These are phyloP conservation scores for Saccharomycopsis sp. DNA, from an alignment of 805 yeast species.

Conservation along the genomic window DNA sequence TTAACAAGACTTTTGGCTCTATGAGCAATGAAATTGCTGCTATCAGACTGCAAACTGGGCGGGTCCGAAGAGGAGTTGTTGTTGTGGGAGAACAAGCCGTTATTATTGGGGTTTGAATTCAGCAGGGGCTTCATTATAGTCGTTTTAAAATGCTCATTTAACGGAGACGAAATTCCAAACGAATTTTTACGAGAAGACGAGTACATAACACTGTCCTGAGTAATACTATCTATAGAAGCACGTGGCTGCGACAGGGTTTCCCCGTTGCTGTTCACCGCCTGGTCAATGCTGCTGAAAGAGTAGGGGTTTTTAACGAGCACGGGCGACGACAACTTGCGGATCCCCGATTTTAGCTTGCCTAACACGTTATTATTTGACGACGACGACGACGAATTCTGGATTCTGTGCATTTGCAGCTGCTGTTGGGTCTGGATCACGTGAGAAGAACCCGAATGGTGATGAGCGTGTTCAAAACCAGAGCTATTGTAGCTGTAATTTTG, in stretches of 20 bases:
- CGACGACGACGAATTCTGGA: constrained; percentile 11
- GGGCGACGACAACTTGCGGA: constrained; percentile 10
- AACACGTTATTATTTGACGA: constrained; percentile 7
- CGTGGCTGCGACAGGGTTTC: not conserved
- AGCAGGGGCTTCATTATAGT: not conserved
- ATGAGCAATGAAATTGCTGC: not conserved
- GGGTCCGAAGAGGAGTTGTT: not conserved
- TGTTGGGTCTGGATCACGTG: not conserved
- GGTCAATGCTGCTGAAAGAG: not conserved
- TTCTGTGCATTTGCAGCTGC: too few relatives aligned
- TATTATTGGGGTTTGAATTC: not conserved
- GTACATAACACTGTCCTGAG: not conserved
- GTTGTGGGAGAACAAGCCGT: too few relatives aligned
- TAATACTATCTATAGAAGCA: not conserved
- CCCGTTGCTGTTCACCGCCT: not conserved
- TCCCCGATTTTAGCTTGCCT: constrained; percentile 13
- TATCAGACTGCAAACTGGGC: too few relatives aligned
- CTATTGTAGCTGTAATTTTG: not conserved
- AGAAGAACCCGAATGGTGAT: not conserved
- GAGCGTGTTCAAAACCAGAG: not conserved
- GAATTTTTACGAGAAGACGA: not conserved
- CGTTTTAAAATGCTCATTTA: not conserved
- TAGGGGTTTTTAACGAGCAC: not conserved
- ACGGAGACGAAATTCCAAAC: not conserved
- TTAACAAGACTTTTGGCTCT: constrained; percentile 12